Evolutionary conservation across 2,329 filamentous ascomycete genomes (phyloP).

Genomic region (Epichloe brachyelytri): DNA sequence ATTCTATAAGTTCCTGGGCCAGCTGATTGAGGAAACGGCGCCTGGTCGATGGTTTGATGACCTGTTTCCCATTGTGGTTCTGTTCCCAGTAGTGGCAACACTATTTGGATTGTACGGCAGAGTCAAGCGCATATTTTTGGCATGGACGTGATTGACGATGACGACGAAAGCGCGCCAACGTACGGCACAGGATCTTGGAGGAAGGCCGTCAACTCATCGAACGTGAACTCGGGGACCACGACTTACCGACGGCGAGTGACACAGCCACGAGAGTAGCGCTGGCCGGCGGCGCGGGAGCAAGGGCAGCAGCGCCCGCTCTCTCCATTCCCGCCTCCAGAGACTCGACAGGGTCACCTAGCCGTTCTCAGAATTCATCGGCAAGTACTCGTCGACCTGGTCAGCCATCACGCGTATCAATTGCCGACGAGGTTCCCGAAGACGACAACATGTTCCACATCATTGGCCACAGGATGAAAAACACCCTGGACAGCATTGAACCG

Average conservation of each 20-base stretch:
- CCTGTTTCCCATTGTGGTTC: slow-evolving; percentile 77
- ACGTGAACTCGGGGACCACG: slow-evolving; percentile 58
- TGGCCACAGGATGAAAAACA: slow-evolving; percentile 79
- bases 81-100: slow-evolving; percentile 74
- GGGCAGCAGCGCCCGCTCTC: slow-evolving; percentile 32
- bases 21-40: slow-evolving; percentile 69
- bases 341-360: slow-evolving; percentile 21
- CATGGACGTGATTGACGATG: slow-evolving; percentile 59
- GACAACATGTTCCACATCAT: slow-evolving; percentile 77
- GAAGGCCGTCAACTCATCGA: slow-evolving; percentile 88
- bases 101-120: slow-evolving; percentile 82
- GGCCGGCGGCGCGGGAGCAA: slow-evolving; percentile 14
- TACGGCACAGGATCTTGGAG: slow-evolving; percentile 79
- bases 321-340: slow-evolving; percentile 31
- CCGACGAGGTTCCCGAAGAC: slow-evolving; percentile 48
- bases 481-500: slow-evolving; percentile 68
- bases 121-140: slow-evolving; percentile 68
- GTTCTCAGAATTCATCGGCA: slow-evolving; percentile 27
- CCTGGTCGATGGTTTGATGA: slow-evolving; percentile 76
- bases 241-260: slow-evolving; percentile 35
- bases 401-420: slow-evolving; percentile 7
- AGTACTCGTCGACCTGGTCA: slow-evolving; percentile 17
- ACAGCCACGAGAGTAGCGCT: slow-evolving; percentile 22
- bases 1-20: slow-evolving; percentile 79
- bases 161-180: slow-evolving; percentile 47